Evolutionary conservation across 495 filamentous ascomycete species (phyloP), one percentile per base, ranked within the genome.

Genomic region (Xylaria telfairii): DNA sequence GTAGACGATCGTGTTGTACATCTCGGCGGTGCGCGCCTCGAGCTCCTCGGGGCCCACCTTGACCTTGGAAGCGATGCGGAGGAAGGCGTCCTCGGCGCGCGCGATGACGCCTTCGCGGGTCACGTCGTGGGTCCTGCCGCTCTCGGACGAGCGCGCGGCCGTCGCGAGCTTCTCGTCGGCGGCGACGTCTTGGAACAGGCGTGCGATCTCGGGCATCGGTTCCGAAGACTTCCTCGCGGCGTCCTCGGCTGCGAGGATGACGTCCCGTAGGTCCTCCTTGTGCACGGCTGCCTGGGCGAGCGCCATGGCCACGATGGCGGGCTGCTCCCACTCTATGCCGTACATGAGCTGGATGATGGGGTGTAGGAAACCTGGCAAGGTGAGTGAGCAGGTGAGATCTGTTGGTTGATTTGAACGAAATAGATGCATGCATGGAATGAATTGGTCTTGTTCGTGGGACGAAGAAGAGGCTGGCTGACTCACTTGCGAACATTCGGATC

Each of bases 311-410:
- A 97, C 84, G 49, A 97, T 89, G 46, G 92, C 92, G 4, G 92
- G 92, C 75, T 95, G 92, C 1, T 86, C 73, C 81, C 93, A 96
- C 72, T 97, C 93, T 21, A 97, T 72, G 2, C 90, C 93, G 75
- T 92, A 96, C 47, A 93, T 92, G 13, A 97, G 85, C 72, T 97
- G 93, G 72, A 97, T 97, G 8, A 95, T 70, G 10, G 93, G 92
- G 75, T 97, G 94, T 2, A 96, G 73, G 70, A 95, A 87, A 1
- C 91, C 92, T 84, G 70, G n/a, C 34, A 17, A 15, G 32, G 28
- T n/a, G n/a, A 28, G 64, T 2, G 80, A 44, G 30, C 78, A 9
- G 24, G 69, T 71, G 9, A 3, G 30, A 34, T n/a, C 6, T 6
- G 7, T 15, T 15, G 13, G 49, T 2, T 15, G 17, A 9, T 28